Evolutionary conservation across 208 protist species (phyloP).

Genomic region (Phytomonas sp.): DNA sequence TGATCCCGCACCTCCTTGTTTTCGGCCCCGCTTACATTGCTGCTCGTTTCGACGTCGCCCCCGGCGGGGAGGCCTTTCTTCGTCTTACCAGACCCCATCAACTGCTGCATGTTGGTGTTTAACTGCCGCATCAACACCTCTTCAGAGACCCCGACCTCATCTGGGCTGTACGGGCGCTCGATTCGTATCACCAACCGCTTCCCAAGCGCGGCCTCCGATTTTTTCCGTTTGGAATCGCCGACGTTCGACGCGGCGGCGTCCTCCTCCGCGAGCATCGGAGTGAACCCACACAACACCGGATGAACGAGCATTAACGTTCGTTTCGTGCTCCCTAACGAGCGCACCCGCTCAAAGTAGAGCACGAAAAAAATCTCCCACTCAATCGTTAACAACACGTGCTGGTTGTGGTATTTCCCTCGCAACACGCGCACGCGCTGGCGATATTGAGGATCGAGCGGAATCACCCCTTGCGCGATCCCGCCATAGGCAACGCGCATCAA

Average conservation of each 20-base stretch:
- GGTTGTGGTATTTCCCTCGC: constrained; percentile 51
- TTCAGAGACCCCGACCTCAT: constrained; percentile 41
- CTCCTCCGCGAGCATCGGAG: constrained; percentile 27
- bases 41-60: constrained; percentile 11
- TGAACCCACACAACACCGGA: constrained; percentile 54
- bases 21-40: constrained; percentile 12
- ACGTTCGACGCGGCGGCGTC: not conserved
- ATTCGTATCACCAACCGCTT: constrained; percentile 38
- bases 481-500: constrained; percentile 72
- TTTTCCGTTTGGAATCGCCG: constrained; percentile 4
- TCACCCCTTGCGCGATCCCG: constrained; percentile 33
- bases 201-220: constrained; percentile 10
- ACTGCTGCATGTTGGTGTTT: constrained; percentile 18
- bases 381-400: constrained; percentile 60
- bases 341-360: constrained; percentile 60
- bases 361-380: constrained; percentile 81
- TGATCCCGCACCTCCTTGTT: constrained; percentile 15
- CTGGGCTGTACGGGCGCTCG: constrained; percentile 28
- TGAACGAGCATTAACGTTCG: constrained; percentile 65
- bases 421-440: constrained; percentile 40
- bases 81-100: constrained; percentile 17
- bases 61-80: constrained; percentile 12
- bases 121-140: constrained; percentile 29
- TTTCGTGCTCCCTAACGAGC: constrained; percentile 28
- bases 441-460: constrained; percentile 50